Conservation (phyloP, 768 basidiomycete genomes). For the Cubamyces sp. region DNA sequence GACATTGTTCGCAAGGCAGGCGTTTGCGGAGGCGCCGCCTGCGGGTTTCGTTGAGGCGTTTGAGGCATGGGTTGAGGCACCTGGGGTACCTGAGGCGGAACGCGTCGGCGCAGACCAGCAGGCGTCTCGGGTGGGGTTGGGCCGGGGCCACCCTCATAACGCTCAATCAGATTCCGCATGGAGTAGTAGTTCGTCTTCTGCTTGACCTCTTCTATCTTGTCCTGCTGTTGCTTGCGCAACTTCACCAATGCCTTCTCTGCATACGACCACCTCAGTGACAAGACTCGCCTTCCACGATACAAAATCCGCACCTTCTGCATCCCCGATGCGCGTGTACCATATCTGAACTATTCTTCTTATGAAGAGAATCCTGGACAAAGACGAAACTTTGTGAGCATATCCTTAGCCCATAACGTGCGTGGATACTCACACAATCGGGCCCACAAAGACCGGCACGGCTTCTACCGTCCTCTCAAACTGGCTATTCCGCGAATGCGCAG, state of each 20-base stretch:
- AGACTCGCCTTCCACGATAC: not conserved
- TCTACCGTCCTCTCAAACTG: constrained; percentile 49
- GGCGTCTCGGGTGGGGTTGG: constrained; percentile 39
- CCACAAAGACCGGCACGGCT: constrained; percentile 64
- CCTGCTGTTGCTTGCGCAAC: constrained; percentile 77
- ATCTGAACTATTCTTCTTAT: constrained; percentile 79
- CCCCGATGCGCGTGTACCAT: constrained; percentile 81
- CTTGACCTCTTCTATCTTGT: constrained; percentile 94
- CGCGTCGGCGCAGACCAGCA: constrained; percentile 43
- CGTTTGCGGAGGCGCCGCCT: constrained; percentile 32
- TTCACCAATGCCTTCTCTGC: constrained; percentile 79
- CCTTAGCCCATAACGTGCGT: not conserved
- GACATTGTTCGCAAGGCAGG: constrained; percentile 27
- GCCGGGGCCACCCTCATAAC: constrained; percentile 71
- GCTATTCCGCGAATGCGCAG: constrained; percentile 31
- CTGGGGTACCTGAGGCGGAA: constrained; percentile 32
- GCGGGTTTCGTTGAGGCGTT: constrained; percentile 32
- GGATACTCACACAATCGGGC: constrained; percentile 75
- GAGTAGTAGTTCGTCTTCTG: constrained; percentile 96
- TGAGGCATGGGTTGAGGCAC: constrained; percentile 35
- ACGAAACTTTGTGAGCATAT: not conserved
- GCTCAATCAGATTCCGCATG: constrained; percentile 87
- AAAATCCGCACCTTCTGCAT: constrained; percentile 69
- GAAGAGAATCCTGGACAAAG: constrained; percentile 61
- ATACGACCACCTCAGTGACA: not conserved